These are phyloP conservation scores for Pseudogymnoascus sp. DNA, from an alignment of 2,329 filamentous ascomycete genomes.

Conservation along the genomic window DNA sequence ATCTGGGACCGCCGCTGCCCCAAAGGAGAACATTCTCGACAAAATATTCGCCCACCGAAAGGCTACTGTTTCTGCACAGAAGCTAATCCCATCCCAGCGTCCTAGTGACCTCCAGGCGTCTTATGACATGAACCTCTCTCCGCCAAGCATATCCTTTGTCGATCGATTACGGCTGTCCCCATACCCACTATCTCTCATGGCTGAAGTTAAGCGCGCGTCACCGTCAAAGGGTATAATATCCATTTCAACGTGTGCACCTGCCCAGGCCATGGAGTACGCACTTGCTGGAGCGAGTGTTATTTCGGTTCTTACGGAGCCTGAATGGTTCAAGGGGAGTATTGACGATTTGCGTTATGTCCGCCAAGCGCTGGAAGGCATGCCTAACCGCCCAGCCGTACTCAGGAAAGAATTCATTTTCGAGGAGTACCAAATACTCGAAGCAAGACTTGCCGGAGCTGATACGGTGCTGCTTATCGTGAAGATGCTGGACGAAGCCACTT, in stretches of 20 bases:
- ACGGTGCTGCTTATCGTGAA: constrained; percentile 95
- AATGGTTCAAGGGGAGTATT: constrained; percentile 98
- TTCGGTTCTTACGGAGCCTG: constrained; percentile 94
- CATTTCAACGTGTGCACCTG: constrained; percentile 75
- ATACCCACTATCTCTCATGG: constrained; percentile 87
- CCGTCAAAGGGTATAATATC: constrained; percentile 95
- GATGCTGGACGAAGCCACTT: constrained; percentile 73
- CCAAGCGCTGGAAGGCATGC: constrained; percentile 82
- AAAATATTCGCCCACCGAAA: constrained; percentile 81
- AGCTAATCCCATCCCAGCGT: constrained; percentile 75
- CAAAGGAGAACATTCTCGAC: constrained; percentile 80
- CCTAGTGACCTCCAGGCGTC: constrained; percentile 77
- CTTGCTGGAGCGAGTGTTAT: constrained; percentile 93
- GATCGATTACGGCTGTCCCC: constrained; percentile 72
- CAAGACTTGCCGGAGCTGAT: constrained; percentile 84
- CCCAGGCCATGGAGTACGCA: constrained; percentile 86
- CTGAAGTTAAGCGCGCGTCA: constrained; percentile 93
- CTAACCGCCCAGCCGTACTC: constrained; percentile 82
- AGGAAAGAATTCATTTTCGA: constrained; percentile 98
- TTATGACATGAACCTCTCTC: constrained; percentile 76
- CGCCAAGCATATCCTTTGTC: constrained; percentile 74
- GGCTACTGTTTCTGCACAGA: constrained; percentile 70
- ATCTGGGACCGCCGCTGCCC: constrained; percentile 30
- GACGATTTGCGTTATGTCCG: constrained; percentile 85
- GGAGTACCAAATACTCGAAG: constrained; percentile 96